Percentiles rank a stretch among this genome's conserved stretches.
These are phyloP conservation scores for Stipa capillata DNA, from an alignment of 176 grass and related monocot species.

Conservation along the genomic window DNA sequence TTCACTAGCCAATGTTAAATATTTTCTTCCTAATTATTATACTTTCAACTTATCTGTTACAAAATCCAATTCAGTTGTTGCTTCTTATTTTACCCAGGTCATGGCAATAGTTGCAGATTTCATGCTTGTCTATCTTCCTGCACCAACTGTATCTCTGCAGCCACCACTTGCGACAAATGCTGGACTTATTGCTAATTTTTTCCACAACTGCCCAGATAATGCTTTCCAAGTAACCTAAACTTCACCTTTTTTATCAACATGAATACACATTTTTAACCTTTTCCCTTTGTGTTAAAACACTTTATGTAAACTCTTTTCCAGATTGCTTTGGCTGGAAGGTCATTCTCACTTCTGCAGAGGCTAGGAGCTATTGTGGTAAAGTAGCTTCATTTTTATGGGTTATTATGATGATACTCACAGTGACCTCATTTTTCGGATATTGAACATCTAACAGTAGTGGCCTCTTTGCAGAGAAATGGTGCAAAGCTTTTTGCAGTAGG, in stretches of 20 bases:
- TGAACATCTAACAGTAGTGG: not conserved
- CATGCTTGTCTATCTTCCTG: slow-evolving; percentile 98
- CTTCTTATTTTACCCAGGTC: slow-evolving; percentile 33
- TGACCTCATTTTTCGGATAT: not conserved
- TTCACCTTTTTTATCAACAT: not conserved
- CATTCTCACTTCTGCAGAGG: slow-evolving; percentile 77
- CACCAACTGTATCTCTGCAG: slow-evolving; percentile 73
- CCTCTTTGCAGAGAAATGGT: slow-evolving; percentile 72
- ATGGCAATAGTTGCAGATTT: slow-evolving; percentile 92
- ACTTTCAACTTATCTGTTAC: not conserved
- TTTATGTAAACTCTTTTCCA: slow-evolving; percentile 9
- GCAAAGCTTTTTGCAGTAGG: slow-evolving; percentile 74
- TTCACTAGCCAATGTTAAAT: not conserved
- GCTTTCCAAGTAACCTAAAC: slow-evolving; percentile 65
- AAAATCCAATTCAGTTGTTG: slow-evolving; percentile 2
- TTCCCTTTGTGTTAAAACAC: not conserved
- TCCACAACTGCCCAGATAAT: slow-evolving; percentile 84
- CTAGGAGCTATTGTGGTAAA: slow-evolving; percentile 87
- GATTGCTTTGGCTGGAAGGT: slow-evolving; percentile 79
- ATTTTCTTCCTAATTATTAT: not conserved
- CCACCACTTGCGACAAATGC: slow-evolving; percentile 58
- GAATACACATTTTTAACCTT: not conserved
- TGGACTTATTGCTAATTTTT: slow-evolving; percentile 65
- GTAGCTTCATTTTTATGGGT: not conserved
- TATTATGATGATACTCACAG: not conserved